phyloP scores from a whole-genome alignment of 2,329 filamentous ascomycete genomes.

The Talaromyces pinophilus region DNA sequence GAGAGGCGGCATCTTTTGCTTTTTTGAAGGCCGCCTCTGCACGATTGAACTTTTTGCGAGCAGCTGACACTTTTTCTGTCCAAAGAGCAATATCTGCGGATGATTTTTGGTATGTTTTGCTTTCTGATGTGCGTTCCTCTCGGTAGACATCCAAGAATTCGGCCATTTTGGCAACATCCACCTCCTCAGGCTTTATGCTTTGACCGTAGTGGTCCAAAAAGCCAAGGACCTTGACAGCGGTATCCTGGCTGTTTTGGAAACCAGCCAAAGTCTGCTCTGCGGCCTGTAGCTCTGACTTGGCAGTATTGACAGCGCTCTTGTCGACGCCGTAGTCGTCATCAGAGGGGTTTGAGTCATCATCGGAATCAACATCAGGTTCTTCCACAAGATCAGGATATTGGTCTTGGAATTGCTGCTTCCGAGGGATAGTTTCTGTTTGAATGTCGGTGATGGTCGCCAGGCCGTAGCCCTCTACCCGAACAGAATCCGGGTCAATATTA shows the following conservation, averaged over 20 bases:
- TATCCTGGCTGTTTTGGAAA: slow-evolving; percentile 32
- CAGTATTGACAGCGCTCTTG: slow-evolving; percentile 23
- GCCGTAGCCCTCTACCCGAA: slow-evolving; percentile 63
- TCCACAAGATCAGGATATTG: slow-evolving; percentile 50
- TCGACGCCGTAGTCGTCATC: slow-evolving; percentile 19
- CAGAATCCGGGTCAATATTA: slow-evolving; percentile 56
- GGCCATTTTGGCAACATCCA: slow-evolving; percentile 34
- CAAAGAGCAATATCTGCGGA: slow-evolving; percentile 30
- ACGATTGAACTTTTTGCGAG: slow-evolving; percentile 12
- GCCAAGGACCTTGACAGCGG: slow-evolving; percentile 28
- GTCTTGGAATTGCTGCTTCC: slow-evolving; percentile 57
- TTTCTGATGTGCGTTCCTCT: slow-evolving; percentile 33
- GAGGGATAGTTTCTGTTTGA: slow-evolving; percentile 59
- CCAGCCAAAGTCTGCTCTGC: slow-evolving; percentile 36
- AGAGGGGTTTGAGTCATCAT: slow-evolving; percentile 28
- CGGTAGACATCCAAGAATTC: slow-evolving; percentile 41
- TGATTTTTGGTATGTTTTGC: slow-evolving; percentile 28
- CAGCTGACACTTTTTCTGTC: slow-evolving; percentile 30
- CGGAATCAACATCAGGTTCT: slow-evolving; percentile 42
- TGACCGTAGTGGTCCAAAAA: slow-evolving; percentile 41
- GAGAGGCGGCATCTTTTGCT: slow-evolving; percentile 29
- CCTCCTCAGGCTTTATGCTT: slow-evolving; percentile 33
- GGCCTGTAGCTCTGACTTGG: slow-evolving; percentile 35
- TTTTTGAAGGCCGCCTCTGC: slow-evolving; percentile 20
- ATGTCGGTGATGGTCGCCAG: slow-evolving; percentile 63